These are phyloP conservation scores for Rubus idaeus DNA, from an alignment of 306 rosid genomes.

Conservation along the genomic window DNA sequence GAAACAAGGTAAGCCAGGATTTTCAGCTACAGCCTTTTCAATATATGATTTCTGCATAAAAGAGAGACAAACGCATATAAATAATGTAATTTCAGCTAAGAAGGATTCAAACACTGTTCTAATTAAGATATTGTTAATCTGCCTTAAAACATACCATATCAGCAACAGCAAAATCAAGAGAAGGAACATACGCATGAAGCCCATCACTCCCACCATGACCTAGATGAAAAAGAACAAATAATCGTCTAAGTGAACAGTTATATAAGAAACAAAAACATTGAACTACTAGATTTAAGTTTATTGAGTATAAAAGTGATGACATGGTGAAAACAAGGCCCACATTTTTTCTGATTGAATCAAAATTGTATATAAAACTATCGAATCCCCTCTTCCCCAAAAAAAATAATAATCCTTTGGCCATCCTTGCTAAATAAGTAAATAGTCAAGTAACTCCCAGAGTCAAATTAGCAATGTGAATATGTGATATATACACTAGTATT, in stretches of 20 bases:
- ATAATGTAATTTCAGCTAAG: neutral
- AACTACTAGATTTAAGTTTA: neutral
- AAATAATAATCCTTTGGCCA: no score
- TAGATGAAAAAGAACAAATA: constrained; percentile 19
- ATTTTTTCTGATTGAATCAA: neutral
- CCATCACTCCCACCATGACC: constrained; percentile 99
- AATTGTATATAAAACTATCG: no score
- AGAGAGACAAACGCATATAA: neutral
- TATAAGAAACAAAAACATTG: neutral
- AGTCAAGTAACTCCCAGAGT: no score
- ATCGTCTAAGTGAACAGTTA: constrained; percentile 17
- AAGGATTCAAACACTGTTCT: neutral
- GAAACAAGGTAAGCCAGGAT: constrained; percentile 74
- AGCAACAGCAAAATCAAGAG: constrained; percentile 81
- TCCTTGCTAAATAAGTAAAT: no score
- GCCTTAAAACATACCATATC: constrained; percentile 62
- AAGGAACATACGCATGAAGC: constrained; percentile 83
- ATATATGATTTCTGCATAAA: constrained; percentile 62
- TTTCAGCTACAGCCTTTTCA: constrained; percentile 68
- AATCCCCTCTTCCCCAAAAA: no score
- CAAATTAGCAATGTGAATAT: no score
- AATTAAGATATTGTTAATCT: neutral
- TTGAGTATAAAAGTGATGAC: neutral
- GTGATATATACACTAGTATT: no score
- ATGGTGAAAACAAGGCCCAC: neutral